These are phyloP conservation scores for Immersiella caudata DNA, from an alignment of 495 filamentous ascomycete genomes.

Conservation along the genomic window DNA sequence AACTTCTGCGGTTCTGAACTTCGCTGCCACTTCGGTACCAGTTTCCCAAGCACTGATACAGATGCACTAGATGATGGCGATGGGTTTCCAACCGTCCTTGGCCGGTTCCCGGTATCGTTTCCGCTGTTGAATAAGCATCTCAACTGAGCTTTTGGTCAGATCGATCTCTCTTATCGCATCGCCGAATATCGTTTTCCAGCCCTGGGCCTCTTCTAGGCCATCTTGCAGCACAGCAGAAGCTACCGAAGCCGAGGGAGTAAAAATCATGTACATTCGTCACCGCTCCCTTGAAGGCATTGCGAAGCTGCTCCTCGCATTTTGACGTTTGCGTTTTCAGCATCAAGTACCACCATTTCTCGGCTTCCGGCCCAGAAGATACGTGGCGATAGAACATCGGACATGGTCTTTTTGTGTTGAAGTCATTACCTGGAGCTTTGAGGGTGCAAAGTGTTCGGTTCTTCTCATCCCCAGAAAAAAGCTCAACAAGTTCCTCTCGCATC, in stretches of 20 bases:
- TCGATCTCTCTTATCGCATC: constrained; percentile 13
- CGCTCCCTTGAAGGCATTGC: neutral
- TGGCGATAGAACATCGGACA: too few relatives aligned
- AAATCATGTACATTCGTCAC: neutral
- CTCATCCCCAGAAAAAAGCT: too few relatives aligned
- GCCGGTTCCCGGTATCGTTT: constrained; percentile 11
- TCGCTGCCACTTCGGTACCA: neutral
- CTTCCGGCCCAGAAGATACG: too few relatives aligned
- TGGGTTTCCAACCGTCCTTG: constrained; percentile 20
- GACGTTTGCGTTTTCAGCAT: too few relatives aligned
- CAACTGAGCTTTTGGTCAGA: constrained; percentile 11
- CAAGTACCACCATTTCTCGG: too few relatives aligned
- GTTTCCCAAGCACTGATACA: neutral
- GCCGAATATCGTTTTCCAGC: constrained; percentile 8
- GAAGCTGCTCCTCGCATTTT: too few relatives aligned
- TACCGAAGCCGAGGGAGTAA: neutral
- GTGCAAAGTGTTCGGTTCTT: too few relatives aligned
- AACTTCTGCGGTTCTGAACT: neutral
- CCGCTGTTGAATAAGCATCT: constrained; percentile 18
- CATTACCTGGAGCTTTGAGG: too few relatives aligned
- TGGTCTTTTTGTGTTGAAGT: too few relatives aligned
- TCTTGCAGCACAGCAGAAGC: neutral
- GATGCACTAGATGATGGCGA: constrained; percentile 19
- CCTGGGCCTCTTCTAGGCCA: neutral
- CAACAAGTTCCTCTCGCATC: too few relatives aligned